Conservation (phyloP, 768 basidiomycete species). For the Terana coerulea region DNA sequence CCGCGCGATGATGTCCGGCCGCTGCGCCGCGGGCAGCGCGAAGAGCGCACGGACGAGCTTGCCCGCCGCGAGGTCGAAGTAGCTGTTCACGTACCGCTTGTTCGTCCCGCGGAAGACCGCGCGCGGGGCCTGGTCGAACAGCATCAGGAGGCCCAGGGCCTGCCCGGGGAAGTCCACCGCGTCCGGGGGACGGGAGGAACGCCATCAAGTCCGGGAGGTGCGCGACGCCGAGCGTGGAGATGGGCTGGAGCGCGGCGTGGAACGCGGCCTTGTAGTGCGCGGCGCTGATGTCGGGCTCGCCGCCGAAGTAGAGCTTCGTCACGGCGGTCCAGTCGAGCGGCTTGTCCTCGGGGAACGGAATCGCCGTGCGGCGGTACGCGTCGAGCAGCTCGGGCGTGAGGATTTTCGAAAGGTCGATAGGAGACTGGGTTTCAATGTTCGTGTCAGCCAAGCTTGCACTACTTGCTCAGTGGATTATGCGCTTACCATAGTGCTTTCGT, state of each 20-base stretch:
- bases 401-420: constrained; percentile 1
- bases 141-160: background rate
- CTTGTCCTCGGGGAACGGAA: background rate
- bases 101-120: background rate
- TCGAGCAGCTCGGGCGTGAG: constrained; percentile 3
- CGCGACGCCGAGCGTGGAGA: background rate
- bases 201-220: background rate
- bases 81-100: background rate
- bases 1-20: background rate
- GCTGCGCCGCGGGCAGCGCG: background rate
- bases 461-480: too few relatives aligned
- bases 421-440: too few relatives aligned
- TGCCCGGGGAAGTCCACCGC: background rate
- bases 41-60: background rate
- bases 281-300: background rate
- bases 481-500: too few relatives aligned
- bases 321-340: background rate
- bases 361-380: background rate
- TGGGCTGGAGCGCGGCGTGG: background rate
- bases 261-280: background rate
- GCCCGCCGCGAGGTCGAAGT: background rate
- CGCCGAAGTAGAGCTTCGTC: background rate
- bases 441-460: too few relatives aligned
- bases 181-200: constrained; percentile 1
- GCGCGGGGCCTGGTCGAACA: constrained; percentile 1